Conservation (phyloP, 179 eudicot genomes). For the Drosera spatulata region DNA sequence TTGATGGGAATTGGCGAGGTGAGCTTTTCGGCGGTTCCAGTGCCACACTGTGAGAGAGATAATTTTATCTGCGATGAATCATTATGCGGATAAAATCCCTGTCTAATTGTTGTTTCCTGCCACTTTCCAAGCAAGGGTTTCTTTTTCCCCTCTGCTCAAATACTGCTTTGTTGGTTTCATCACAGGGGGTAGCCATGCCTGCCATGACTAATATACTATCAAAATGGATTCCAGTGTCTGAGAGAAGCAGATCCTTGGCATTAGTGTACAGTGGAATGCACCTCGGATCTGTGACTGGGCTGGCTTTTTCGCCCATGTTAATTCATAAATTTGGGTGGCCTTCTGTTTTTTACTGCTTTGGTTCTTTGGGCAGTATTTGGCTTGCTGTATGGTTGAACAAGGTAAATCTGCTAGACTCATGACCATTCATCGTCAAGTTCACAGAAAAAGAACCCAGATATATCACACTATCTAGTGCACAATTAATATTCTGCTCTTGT, state of each 20-base stretch:
- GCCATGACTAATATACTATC: conserved; percentile 94
- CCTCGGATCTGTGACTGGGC: conserved; percentile 90
- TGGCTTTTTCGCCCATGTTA: conserved; percentile 78
- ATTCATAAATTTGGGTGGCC: conserved; percentile 92
- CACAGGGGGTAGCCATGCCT: conserved; percentile 99
- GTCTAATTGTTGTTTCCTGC: too few species aligned
- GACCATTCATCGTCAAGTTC: background rate
- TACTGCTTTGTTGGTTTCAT: conserved; percentile 8
- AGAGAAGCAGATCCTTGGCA: conserved; percentile 95
- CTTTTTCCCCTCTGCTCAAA: background rate
- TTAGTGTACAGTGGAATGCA: conserved; percentile 98
- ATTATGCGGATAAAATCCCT: too few species aligned
- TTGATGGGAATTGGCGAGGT: conserved; percentile 93
- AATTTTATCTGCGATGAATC: too few species aligned
- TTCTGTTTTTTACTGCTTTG: conserved; percentile 90
- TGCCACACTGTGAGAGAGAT: too few species aligned
- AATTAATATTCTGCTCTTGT: too few species aligned
- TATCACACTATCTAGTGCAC: too few species aligned
- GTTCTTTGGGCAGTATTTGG: conserved; percentile 92
- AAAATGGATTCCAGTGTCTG: conserved; percentile 94
- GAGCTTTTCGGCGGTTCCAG: background rate
- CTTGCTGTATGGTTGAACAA: conserved; percentile 66
- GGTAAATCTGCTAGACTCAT: conserved; percentile 23
- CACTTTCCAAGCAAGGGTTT: too few species aligned
- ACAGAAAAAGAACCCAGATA: too few species aligned